Evolutionary conservation across 1,284 basidiomycete species (phyloP), one percentile per base, ranked within the genome.

Genomic region (Thelephora terrestris): DNA sequence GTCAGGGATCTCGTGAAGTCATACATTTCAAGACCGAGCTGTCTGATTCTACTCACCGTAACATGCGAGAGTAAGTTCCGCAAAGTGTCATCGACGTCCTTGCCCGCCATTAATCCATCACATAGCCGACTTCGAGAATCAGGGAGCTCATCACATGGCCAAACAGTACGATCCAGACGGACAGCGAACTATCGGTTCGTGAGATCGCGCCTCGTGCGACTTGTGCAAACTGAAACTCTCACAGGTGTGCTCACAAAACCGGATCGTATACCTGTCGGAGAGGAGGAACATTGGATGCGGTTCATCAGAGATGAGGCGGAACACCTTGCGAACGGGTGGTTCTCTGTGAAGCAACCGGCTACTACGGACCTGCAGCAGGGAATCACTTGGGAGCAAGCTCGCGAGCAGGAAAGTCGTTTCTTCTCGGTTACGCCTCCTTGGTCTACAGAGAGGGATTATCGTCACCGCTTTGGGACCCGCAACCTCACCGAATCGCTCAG

Each of bases 201-300:
- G 27, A 2, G 38, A 29, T 21, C 20, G 45, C 47, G 45, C 32
- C 7, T 17, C 4, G 3, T 24, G 17, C 4, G 4, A 1, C 20
- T 24, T 46, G 12, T 1, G 16, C 12, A n/a, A 20, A 29, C 6
- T 16, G 17, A 17, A 27, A n/a, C n/a, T 25, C 10, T 46, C 45
- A 4, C 35, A 88, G 86, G 85, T 48, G 85, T 90, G 16, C 69
- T 90, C n/a, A 90, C 86, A 0, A 90, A 89, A 58, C 82, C 85
- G 0, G 87, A 90, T 57, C 76, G 79, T 4, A 84, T 88, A 43
- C 76, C 74, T 0, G 5, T 56, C 0, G 84, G 82, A 0, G 80
- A 85, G 25, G 79, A 86, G 52, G 55, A 59, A 0, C 56, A 55
- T 1, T 89, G 85, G 86, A 50, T 85, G 7, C 59, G 61, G 0